These are phyloP conservation scores for Coprinellus micaceus DNA, from an alignment of 768 basidiomycete genomes.

Conservation along the genomic window DNA sequence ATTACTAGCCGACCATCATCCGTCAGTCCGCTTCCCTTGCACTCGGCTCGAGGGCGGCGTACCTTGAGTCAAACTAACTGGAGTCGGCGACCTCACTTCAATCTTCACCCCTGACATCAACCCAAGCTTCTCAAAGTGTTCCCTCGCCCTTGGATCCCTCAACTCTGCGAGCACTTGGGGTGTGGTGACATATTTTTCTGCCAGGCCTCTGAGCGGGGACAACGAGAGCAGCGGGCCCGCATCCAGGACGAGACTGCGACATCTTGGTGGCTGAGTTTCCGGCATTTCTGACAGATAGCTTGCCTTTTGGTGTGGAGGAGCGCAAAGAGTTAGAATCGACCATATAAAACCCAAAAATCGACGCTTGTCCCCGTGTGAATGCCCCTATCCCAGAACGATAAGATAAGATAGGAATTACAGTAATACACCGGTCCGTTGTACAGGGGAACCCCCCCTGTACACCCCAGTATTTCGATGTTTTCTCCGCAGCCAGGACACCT, in stretches of 20 bases:
- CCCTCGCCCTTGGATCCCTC: constrained; percentile 81
- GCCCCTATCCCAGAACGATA: too few species aligned
- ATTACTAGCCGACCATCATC: constrained; percentile 56
- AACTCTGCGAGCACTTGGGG: constrained; percentile 89
- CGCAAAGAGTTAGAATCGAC: too few species aligned
- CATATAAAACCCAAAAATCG: too few species aligned
- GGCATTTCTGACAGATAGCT: constrained; percentile 13
- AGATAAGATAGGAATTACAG: too few species aligned
- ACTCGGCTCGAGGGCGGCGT: constrained; percentile 14
- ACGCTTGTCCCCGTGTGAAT: too few species aligned
- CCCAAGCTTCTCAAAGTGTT: constrained; percentile 79
- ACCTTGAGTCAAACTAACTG: constrained; percentile 65
- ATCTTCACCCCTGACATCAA: constrained; percentile 74
- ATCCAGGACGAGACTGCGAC: constrained; percentile 85
- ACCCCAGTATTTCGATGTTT: too few species aligned
- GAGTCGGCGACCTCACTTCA: constrained; percentile 65
- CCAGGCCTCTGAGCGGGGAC: constrained; percentile 84
- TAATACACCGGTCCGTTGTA: too few species aligned
- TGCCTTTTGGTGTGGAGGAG: too few species aligned
- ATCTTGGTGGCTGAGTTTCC: constrained; percentile 37
- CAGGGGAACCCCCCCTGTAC: too few species aligned
- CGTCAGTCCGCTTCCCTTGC: not conserved
- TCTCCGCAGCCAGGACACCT: too few species aligned
- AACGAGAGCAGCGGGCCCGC: constrained; percentile 89
- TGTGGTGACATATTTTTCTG: constrained; percentile 80